Conservation (phyloP, 441 rosid species). For the Rhodomyrtus psidioides region DNA sequence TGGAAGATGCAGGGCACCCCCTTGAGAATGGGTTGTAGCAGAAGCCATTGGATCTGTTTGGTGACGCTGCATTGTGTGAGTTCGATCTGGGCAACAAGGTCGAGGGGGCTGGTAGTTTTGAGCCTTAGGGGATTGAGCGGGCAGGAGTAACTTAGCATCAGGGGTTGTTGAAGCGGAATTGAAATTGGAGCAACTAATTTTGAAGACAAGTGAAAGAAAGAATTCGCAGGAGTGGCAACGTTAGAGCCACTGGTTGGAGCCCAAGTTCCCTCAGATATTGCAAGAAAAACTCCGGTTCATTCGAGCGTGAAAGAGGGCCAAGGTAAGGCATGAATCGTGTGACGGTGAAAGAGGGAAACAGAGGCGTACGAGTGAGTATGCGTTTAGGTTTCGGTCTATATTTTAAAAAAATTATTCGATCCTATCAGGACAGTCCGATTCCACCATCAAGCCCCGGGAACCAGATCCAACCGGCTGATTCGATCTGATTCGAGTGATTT, state of each 20-base stretch:
- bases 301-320: too few species aligned
- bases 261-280: constrained; percentile 16
- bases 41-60: background rate
- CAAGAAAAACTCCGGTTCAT: constrained; percentile 17
- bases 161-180: background rate
- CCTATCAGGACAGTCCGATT: too few species aligned
- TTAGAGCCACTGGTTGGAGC: constrained; percentile 28
- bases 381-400: too few species aligned
- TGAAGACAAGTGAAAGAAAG: constrained; percentile 22
- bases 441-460: too few species aligned
- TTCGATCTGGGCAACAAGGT: background rate
- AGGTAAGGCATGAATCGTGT: too few species aligned
- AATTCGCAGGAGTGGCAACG: constrained; percentile 29
- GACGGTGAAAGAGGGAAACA: too few species aligned
- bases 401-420: too few species aligned
- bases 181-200: background rate
- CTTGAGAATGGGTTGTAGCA: background rate
- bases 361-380: too few species aligned
- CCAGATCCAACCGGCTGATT: too few species aligned
- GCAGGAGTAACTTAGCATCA: background rate
- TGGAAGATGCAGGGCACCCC: background rate
- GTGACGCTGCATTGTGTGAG: background rate
- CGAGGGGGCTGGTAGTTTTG: background rate
- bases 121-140: background rate
- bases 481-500: too few species aligned